These are phyloP conservation scores for Wickerhamiella azymoides DNA, from an alignment of 805 yeast species.

Conservation along the genomic window DNA sequence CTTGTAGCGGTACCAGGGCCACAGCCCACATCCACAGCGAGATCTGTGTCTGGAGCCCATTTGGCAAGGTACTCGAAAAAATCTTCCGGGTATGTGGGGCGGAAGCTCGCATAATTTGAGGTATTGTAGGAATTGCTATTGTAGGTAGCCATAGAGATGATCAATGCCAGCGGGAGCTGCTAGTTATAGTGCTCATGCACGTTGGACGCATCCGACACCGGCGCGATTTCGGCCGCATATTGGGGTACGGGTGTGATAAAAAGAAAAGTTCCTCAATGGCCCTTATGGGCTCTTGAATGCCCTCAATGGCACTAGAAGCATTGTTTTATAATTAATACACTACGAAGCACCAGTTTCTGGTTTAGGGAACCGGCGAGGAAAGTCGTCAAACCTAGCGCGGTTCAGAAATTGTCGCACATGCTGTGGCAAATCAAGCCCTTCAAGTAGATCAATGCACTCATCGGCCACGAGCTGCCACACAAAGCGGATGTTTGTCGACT, in stretches of 20 bases:
- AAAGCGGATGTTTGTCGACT: background rate
- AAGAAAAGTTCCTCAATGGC: too few relatives aligned
- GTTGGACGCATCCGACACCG: too few relatives aligned
- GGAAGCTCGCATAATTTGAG: constrained; percentile 36
- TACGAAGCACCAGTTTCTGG: too few relatives aligned
- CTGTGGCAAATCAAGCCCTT: background rate
- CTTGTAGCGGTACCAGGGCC: constrained; percentile 67
- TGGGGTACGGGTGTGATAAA: too few relatives aligned
- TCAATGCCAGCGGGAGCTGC: too few relatives aligned
- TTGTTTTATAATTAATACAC: too few relatives aligned
- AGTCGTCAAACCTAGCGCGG: too few relatives aligned
- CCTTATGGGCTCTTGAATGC: too few relatives aligned
- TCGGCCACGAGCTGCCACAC: background rate
- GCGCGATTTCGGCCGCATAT: too few relatives aligned
- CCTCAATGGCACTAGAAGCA: too few relatives aligned
- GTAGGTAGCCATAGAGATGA: constrained; percentile 46
- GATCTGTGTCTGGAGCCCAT: constrained; percentile 22
- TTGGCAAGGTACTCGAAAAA: constrained; percentile 33
- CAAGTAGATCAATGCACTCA: background rate
- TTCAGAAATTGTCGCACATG: background rate
- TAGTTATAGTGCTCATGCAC: too few relatives aligned
- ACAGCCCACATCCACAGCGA: constrained; percentile 59
- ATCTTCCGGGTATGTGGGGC: constrained; percentile 53
- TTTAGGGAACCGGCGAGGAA: too few relatives aligned
- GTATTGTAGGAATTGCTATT: constrained; percentile 40